Evolutionary conservation across 345 rosid genomes (phyloP).

Genomic region (Eutrema yunnanense): DNA sequence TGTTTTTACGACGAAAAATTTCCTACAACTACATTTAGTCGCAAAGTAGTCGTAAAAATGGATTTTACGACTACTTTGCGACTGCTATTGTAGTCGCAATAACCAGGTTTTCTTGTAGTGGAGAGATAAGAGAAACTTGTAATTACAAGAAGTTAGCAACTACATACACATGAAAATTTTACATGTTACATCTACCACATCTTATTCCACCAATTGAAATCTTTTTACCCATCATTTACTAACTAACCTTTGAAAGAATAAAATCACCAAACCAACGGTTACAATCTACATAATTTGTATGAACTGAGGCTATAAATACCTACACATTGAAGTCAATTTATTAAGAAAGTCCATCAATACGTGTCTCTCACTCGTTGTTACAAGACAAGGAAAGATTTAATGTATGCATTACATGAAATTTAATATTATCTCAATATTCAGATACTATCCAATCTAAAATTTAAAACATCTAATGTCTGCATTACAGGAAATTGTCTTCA

Average conservation of each 20-base stretch:
- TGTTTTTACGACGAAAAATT: no score
- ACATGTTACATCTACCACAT: no score
- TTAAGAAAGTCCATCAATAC: background rate
- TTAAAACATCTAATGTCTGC: background rate
- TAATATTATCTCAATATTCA: background rate
- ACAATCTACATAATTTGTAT: constrained; percentile 92
- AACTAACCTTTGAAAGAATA: constrained; percentile 76
- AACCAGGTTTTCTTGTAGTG: no score
- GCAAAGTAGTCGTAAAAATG: no score
- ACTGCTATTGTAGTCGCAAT: no score
- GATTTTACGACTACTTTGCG: no score
- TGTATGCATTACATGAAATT: no score
- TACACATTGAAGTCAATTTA: constrained; percentile 27
- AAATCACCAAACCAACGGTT: constrained; percentile 96
- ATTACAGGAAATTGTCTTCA: background rate
- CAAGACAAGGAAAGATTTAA: background rate
- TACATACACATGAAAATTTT: no score
- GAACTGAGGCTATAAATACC: constrained; percentile 92
- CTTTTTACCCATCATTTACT: background rate
- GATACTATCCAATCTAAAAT: background rate
- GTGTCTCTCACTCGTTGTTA: background rate
- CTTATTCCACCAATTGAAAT: constrained; percentile 4
- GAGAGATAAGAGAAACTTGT: background rate
- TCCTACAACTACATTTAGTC: no score
- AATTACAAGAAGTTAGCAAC: background rate